phyloP scores from a whole-genome alignment of 768 basidiomycete species.

The Xerocomellus chrysenteron region DNA sequence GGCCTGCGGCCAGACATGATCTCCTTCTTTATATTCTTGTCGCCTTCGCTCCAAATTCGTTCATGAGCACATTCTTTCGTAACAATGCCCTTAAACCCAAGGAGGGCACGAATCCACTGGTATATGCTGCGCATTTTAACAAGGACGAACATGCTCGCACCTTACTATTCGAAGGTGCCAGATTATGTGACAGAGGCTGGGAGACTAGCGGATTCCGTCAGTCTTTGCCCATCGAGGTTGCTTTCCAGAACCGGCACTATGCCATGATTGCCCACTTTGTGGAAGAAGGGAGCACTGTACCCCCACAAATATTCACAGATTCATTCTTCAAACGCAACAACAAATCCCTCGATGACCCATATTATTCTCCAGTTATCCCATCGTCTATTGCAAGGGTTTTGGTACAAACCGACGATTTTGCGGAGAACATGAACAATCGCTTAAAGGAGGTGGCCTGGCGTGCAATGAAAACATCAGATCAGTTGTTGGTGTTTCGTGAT shows the following conservation, averaged over 20 bases:
- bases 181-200: not conserved
- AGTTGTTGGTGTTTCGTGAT: not conserved
- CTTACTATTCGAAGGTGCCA: not conserved
- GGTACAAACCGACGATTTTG: not conserved
- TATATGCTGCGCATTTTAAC: slow-evolving; percentile 2
- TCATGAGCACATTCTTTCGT: not conserved
- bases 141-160: not conserved
- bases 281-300: not conserved
- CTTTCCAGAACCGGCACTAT: not conserved
- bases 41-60: not conserved
- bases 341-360: too few species aligned
- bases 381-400: not conserved
- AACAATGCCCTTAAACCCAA: not conserved
- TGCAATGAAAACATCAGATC: not conserved
- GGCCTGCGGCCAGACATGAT: not conserved
- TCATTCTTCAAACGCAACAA: not conserved
- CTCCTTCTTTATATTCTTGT: not conserved
- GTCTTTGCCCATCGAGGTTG: not conserved
- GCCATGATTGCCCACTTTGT: not conserved
- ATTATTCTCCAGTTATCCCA: not conserved
- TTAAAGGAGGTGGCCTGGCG: not conserved
- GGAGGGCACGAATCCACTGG: slow-evolving; percentile 3
- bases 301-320: not conserved
- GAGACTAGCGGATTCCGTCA: not conserved
- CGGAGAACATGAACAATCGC: not conserved